Conservation (phyloP, 495 filamentous ascomycete species). For the Hypoxylon crocopeplum region DNA sequence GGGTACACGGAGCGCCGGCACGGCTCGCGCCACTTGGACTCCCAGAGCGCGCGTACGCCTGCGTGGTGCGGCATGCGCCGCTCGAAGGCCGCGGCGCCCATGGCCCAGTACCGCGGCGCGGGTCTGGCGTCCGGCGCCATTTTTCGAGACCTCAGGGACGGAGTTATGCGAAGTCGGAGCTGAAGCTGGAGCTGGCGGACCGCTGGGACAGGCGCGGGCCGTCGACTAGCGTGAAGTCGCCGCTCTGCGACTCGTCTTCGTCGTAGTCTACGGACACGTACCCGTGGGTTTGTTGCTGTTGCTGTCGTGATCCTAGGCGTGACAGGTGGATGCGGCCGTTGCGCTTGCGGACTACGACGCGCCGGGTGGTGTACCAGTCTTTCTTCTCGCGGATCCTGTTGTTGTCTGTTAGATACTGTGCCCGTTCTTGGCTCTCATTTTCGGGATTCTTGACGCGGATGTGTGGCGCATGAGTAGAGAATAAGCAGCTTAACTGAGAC, state of each 20-base stretch:
- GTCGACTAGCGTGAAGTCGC: slow-evolving; percentile 26
- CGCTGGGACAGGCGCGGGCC: slow-evolving; percentile 14
- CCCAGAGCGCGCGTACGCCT: slow-evolving; percentile 77
- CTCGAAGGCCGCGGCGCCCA: slow-evolving; percentile 58
- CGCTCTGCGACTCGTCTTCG: slow-evolving; percentile 15
- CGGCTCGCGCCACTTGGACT: slow-evolving; percentile 80
- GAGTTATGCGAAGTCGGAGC: slow-evolving; percentile 7
- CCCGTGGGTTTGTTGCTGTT: slow-evolving; percentile 7
- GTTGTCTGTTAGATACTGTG: not conserved
- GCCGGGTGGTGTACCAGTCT: slow-evolving; percentile 29
- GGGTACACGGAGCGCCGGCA: slow-evolving; percentile 73
- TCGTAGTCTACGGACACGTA: slow-evolving; percentile 22
- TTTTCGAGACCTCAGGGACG: not conserved
- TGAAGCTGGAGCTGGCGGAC: slow-evolving; percentile 24
- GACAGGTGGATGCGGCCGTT: slow-evolving; percentile 36
- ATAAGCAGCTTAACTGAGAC: not conserved
- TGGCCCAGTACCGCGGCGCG: slow-evolving; percentile 41
- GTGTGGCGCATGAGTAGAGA: not conserved
- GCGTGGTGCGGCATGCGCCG: slow-evolving; percentile 68
- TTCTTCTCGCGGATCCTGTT: slow-evolving; percentile 33
- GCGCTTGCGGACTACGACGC: slow-evolving; percentile 36
- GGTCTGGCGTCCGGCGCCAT: slow-evolving; percentile 26
- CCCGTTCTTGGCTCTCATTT: too few relatives aligned
- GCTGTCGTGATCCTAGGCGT: slow-evolving; percentile 23
- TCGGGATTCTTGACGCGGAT: too few relatives aligned